Conservation (phyloP, 176 grass and related monocot genomes). For the Eragrostis nindensis region DNA sequence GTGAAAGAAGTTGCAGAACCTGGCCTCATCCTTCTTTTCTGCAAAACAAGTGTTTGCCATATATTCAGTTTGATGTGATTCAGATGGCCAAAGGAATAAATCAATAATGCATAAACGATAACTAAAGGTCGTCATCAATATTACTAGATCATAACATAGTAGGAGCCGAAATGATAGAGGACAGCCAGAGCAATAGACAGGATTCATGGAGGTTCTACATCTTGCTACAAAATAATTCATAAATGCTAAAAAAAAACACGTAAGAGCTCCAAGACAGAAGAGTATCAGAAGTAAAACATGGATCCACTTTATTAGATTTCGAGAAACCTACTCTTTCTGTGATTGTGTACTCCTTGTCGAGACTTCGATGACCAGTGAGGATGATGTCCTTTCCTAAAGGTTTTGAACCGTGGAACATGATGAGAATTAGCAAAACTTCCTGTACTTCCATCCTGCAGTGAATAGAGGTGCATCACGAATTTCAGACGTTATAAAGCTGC, state of each 20-base stretch:
- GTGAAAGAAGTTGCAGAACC: constrained; percentile 56
- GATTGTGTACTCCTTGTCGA: constrained; percentile 50
- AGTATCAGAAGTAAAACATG: not conserved
- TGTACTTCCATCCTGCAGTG: constrained; percentile 60
- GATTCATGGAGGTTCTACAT: not conserved
- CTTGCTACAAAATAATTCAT: not conserved
- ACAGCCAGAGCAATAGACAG: not conserved
- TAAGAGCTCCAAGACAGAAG: constrained; percentile 16
- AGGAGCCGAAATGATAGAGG: constrained; percentile 2
- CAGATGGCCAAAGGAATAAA: not conserved
- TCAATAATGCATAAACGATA: constrained; percentile 16
- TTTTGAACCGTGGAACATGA: constrained; percentile 56
- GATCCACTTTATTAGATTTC: not conserved
- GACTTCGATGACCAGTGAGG: constrained; percentile 50
- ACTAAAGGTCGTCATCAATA: not conserved
- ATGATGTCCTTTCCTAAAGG: constrained; percentile 52
- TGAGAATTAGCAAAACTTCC: constrained; percentile 56
- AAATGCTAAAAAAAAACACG: not conserved
- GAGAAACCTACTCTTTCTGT: constrained; percentile 62
- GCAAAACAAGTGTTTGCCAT: constrained; percentile 20
- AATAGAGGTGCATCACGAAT: constrained; percentile 12
- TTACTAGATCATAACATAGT: not conserved
- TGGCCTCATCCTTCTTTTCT: constrained; percentile 57
- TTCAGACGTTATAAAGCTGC: not conserved
- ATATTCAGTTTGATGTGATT: not conserved